These are phyloP conservation scores for Mortierella alpina DNA, from an alignment of 192 early-diverging fungal genomes.

Conservation along the genomic window DNA sequence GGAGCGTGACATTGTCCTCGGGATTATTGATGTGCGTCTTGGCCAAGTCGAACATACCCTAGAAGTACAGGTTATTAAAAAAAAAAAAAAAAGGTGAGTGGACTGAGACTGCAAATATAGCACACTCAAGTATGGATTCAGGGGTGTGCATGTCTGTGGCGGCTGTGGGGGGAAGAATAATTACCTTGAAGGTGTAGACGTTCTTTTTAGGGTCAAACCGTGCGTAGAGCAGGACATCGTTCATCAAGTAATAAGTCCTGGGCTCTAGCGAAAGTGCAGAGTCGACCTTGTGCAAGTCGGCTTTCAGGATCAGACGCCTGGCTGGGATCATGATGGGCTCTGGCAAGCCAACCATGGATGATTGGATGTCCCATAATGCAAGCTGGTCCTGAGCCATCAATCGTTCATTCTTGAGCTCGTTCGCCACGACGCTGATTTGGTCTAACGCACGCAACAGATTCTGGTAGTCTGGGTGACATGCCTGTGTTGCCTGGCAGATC, in stretches of 20 bases:
- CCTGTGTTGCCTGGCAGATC: constrained; percentile 36
- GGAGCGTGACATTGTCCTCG: constrained; percentile 39
- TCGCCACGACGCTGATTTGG: constrained; percentile 9
- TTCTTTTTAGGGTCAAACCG: constrained; percentile 54
- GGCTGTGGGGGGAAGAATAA: no score
- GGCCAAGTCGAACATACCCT: constrained; percentile 51
- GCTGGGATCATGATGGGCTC: constrained; percentile 45
- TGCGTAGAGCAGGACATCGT: constrained; percentile 44
- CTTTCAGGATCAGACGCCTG: constrained; percentile 37
- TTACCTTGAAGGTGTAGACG: constrained; percentile 39
- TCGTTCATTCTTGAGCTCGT: constrained; percentile 28
- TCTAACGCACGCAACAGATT: constrained; percentile 41
- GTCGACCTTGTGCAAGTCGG: constrained; percentile 48
- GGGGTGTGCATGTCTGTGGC: no score
- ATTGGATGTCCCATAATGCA: constrained; percentile 42
- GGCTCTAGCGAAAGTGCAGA: constrained; percentile 37
- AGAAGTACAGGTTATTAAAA: background rate
- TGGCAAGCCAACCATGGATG: constrained; percentile 32
- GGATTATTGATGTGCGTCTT: constrained; percentile 45
- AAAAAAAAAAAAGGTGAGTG: background rate
- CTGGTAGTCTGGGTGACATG: constrained; percentile 37
- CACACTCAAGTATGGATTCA: no score
- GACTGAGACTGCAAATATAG: no score
- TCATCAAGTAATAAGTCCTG: constrained; percentile 43
- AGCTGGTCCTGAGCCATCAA: constrained; percentile 38